phyloP scores from a whole-genome alignment of 257 asterid species.

The Salvia rosmarinus region DNA sequence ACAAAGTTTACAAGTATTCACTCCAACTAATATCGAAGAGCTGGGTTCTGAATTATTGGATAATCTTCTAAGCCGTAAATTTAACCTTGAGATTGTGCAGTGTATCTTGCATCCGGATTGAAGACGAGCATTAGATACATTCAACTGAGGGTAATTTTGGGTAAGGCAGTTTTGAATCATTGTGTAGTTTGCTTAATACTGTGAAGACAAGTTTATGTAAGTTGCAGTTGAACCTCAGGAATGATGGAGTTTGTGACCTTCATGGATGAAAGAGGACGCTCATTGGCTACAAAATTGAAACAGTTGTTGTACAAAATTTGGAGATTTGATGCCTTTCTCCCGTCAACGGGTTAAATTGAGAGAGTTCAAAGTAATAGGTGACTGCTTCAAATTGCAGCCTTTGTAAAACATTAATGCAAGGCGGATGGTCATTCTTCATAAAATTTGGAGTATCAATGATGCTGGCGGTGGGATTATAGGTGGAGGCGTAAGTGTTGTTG shows the following conservation, averaged over 20 bases:
- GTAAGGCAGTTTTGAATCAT: slow-evolving; percentile 43
- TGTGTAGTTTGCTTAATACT: background rate
- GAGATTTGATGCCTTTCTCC: slow-evolving; percentile 33
- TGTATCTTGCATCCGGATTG: slow-evolving; percentile 40
- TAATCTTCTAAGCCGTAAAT: background rate
- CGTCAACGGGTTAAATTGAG: background rate
- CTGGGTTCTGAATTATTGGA: background rate
- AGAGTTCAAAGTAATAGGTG: too few species aligned
- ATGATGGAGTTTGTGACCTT: slow-evolving; percentile 44
- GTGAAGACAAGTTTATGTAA: slow-evolving; percentile 14
- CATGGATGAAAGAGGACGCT: slow-evolving; percentile 38
- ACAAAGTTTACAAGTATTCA: background rate
- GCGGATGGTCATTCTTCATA: background rate
- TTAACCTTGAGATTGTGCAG: slow-evolving; percentile 48
- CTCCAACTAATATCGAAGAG: too few species aligned
- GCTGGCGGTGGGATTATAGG: too few species aligned
- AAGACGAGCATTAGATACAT: slow-evolving; percentile 54
- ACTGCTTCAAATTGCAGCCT: background rate
- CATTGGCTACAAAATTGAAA: slow-evolving; percentile 31
- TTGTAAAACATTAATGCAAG: background rate
- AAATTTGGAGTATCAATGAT: too few species aligned
- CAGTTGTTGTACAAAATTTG: slow-evolving; percentile 28
- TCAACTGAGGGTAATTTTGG: slow-evolving; percentile 58
- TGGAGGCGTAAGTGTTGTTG: too few species aligned
- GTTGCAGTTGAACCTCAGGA: slow-evolving; percentile 39